A percentile compares a stretch with the other conserved stretches of the same genome.
These are phyloP conservation scores for Fusarium devonianum DNA, from an alignment of 2,329 filamentous ascomycete species.

Conservation along the genomic window DNA sequence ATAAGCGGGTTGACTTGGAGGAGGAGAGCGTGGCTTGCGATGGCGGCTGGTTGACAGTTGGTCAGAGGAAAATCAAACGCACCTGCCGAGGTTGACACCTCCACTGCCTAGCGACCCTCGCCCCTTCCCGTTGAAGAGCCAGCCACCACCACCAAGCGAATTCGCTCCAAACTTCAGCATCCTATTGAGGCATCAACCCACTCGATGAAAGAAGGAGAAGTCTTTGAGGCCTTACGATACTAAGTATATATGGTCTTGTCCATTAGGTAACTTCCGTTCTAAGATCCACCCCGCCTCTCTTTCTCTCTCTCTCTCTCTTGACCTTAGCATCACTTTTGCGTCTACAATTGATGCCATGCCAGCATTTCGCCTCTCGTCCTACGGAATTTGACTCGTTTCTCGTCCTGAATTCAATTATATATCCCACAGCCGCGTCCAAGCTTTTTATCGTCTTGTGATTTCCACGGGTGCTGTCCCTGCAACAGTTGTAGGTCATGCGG, in stretches of 20 bases:
- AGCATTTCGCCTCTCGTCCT: too few relatives aligned
- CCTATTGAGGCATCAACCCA: background rate
- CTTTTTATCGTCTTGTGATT: constrained; percentile 4
- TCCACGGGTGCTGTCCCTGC: constrained; percentile 26
- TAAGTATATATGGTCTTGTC: too few relatives aligned
- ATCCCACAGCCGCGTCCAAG: background rate
- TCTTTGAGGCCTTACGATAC: too few relatives aligned
- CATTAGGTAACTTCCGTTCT: too few relatives aligned
- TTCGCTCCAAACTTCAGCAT: too few relatives aligned
- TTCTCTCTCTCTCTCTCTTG: too few relatives aligned
- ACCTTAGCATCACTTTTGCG: too few relatives aligned
- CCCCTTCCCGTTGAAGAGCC: background rate
- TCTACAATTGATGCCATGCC: too few relatives aligned
- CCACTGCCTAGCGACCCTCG: background rate
- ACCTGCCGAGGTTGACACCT: constrained; percentile 8
- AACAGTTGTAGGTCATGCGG: constrained; percentile 38
- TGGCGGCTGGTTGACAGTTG: constrained; percentile 7
- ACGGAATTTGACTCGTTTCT: too few relatives aligned
- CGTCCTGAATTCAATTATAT: constrained; percentile 1
- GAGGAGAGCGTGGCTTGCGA: constrained; percentile 10
- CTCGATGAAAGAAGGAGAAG: background rate
- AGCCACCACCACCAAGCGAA: background rate
- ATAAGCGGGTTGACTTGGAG: too few relatives aligned
- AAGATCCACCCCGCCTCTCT: too few relatives aligned
- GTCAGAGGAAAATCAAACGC: constrained; percentile 28